Base-by-base conservation (phyloP, 352 stramenopile genomes). In the Pythium rishiriense region DNA sequence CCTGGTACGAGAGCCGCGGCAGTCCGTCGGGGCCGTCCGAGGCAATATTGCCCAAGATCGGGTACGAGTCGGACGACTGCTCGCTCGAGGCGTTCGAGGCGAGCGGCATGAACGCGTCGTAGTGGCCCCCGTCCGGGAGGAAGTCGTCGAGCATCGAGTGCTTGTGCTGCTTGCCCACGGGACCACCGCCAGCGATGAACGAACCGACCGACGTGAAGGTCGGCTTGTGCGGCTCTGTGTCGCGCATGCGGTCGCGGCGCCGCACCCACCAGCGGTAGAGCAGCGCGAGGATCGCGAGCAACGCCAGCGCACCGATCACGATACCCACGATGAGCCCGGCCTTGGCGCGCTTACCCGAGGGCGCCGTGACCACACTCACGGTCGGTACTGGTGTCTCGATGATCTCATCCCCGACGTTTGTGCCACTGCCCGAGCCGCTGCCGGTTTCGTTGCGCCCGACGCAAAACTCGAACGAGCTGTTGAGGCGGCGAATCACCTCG, bases 21-120 rank as follows among this genome's bases (percentile, higher is more conserved):
- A 92, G 71, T 2, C 79, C 81, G 42, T 90, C 87, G 58, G 88
- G 88, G 21, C 81, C 81, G 42, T 89, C 81, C 15, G 79, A 70
- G 7, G 88, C 76, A 26, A 83, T 85, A 28, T 79, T 78, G 11
- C 62, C 51, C 33, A 92, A 62, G 46, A 92, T 71, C 60, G 88
- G 77, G 53, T 90, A 90, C 21, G 54, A 64, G 49, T 90, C 83
- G 31, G 83, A 90, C 24, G 83, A 66, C 37, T 60, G 53, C n/a
- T 64, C 64, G 31, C 64, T 88, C 29, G 79, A 90, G 39, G 83
- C 76, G 55, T 83, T 92, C 24, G 81, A 92, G n/a, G 10, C 31
- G 21, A 65, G 50, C 26, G 63, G 55, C 42, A 62, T 41, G 25
- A 61, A 60, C 19, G 55, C 64, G 28, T 62, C 47, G 41, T 63